Percentiles rank a stretch among this genome's conserved stretches.
phyloP scores from a whole-genome alignment of 768 basidiomycete species.

The Mycena alexandri region DNA sequence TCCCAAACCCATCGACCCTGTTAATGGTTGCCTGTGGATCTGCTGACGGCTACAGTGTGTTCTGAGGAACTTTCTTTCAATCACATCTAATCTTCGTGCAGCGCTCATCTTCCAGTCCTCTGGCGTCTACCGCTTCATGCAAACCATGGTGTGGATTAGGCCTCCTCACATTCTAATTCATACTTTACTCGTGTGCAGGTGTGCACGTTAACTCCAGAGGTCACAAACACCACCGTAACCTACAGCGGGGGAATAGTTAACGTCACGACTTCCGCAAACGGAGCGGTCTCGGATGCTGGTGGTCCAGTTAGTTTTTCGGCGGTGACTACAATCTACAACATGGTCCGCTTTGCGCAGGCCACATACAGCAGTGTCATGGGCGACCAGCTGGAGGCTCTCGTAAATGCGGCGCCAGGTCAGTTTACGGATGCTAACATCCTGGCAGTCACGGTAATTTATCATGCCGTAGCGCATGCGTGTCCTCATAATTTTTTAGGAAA shows the following conservation, averaged over 20 bases:
- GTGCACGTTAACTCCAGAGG: neutral
- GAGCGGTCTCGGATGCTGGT: neutral
- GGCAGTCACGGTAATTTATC: neutral
- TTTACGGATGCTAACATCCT: too few species aligned
- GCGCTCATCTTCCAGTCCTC: constrained; percentile 1
- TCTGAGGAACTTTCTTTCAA: too few species aligned
- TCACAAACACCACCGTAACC: neutral
- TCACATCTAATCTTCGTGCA: neutral
- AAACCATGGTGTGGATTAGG: constrained; percentile 3
- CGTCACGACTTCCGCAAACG: neutral
- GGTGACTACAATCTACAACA: neutral
- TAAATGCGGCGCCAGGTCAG: too few species aligned
- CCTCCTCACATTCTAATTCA: too few species aligned
- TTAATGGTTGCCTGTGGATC: constrained; percentile 7
- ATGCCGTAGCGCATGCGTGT: neutral
- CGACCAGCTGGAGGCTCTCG: neutral
- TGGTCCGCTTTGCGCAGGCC: constrained; percentile 7
- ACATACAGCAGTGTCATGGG: constrained; percentile 2
- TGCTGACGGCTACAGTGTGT: neutral
- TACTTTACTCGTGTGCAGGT: too few species aligned
- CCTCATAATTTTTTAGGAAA: neutral
- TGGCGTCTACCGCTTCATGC: constrained; percentile 5
- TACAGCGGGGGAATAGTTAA: neutral
- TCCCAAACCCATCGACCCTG: neutral
- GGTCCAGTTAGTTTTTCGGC: constrained; percentile 2